These are phyloP conservation scores for Triticum urartu DNA, from an alignment of 176 grass and related monocot genomes.

Conservation along the genomic window DNA sequence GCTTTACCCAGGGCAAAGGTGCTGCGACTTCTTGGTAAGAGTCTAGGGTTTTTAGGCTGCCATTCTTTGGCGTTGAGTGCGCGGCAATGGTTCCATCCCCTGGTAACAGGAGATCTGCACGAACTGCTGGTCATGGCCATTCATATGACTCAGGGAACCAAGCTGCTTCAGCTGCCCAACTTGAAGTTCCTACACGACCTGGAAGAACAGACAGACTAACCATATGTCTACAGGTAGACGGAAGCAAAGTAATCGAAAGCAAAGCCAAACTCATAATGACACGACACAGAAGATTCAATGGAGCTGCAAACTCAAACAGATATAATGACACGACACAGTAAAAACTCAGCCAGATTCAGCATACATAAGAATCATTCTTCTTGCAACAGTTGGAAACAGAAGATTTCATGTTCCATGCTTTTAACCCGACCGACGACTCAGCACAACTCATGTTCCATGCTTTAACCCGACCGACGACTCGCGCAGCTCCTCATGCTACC, in stretches of 20 bases:
- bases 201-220: not conserved
- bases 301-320: not conserved
- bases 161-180: not conserved
- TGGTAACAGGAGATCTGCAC: no score
- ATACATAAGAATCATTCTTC: constrained; percentile 21
- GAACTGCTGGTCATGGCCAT: no score
- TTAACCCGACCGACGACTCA: not conserved
- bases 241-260: not conserved
- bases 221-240: no score
- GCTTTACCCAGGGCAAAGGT: no score
- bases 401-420: not conserved
- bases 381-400: not conserved
- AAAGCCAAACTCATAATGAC: not conserved
- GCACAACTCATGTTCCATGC: not conserved
- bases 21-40: no score
- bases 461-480: not conserved
- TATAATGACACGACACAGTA: constrained; percentile 20
- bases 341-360: constrained; percentile 24
- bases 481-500: constrained; percentile 20
- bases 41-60: no score
- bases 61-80: no score
- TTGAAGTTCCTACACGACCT: not conserved
- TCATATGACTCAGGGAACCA: no score
- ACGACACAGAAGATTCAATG: constrained; percentile 11
- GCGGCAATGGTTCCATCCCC: no score